phyloP scores from a whole-genome alignment of 768 basidiomycete species.

The Russula dissimulans region DNA sequence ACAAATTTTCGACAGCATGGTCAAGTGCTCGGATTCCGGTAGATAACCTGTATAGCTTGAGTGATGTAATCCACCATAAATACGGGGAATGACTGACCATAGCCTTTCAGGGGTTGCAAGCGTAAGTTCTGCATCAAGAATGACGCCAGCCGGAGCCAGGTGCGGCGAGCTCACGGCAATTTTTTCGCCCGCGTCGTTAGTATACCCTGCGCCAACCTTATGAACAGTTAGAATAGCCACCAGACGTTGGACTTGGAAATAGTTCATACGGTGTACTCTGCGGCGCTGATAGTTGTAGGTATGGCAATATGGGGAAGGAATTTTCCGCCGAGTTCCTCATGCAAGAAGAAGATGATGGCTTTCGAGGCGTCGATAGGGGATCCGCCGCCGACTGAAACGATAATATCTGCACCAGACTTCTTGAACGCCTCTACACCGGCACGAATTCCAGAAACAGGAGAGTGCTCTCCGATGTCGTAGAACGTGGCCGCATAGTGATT shows the following conservation, averaged over 20 bases:
- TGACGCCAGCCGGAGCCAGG: constrained; percentile 62
- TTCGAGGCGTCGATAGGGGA: constrained; percentile 76
- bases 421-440: constrained; percentile 47
- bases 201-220: constrained; percentile 61
- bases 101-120: constrained; percentile 63
- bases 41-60: constrained; percentile 45
- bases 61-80: not conserved
- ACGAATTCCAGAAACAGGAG: constrained; percentile 57
- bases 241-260: not conserved
- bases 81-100: constrained; percentile 39
- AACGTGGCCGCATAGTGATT: constrained; percentile 61
- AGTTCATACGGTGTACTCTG: constrained; percentile 54
- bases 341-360: constrained; percentile 54
- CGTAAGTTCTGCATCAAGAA: constrained; percentile 70
- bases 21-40: constrained; percentile 74
- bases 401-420: constrained; percentile 50
- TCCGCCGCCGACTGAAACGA: constrained; percentile 71
- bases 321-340: constrained; percentile 44
- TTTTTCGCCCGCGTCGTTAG: constrained; percentile 61
- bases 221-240: not conserved
- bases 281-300: constrained; percentile 74
- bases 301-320: constrained; percentile 64
- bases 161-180: constrained; percentile 44
- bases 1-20: constrained; percentile 66
- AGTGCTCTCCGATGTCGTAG: constrained; percentile 63